Conservation (phyloP, 176 grass and related monocot species). For the Oryza coarctata region DNA sequence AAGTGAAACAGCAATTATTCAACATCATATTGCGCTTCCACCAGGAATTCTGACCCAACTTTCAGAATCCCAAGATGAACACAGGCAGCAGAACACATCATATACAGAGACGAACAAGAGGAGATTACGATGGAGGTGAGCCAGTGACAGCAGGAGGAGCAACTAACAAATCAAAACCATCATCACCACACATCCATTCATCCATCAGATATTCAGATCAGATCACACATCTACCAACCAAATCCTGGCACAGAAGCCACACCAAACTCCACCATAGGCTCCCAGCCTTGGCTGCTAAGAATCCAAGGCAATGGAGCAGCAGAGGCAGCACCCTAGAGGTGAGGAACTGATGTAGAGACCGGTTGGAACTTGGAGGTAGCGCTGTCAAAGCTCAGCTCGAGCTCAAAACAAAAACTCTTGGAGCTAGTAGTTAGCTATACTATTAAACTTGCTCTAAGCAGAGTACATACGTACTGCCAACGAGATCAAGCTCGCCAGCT, state of each 20-base stretch:
- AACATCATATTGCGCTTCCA: not conserved
- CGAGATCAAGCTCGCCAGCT: not conserved
- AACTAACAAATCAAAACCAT: not conserved
- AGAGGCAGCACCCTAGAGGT: not conserved
- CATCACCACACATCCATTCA: not conserved
- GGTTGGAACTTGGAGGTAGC: too few relatives aligned
- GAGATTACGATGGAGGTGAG: not conserved
- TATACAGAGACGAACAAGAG: not conserved
- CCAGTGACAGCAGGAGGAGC: not conserved
- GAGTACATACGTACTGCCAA: not conserved
- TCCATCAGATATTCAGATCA: not conserved
- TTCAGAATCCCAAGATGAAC: not conserved
- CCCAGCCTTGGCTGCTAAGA: not conserved
- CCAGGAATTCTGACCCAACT: not conserved
- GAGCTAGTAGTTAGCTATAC: too few relatives aligned
- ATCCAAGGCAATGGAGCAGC: not conserved
- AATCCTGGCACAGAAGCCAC: not conserved
- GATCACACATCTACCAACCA: not conserved
- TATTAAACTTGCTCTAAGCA: not conserved
- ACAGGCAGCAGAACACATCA: not conserved
- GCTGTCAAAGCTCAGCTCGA: not conserved
- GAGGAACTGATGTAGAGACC: too few relatives aligned
- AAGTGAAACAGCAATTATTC: not conserved
- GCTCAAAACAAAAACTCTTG: not conserved
- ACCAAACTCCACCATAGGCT: constrained; percentile 8